Evolutionary conservation across 2,329 filamentous ascomycete genomes (phyloP), one percentile per base, ranked within the genome.

Genomic region (Penicillium brasilianum): DNA sequence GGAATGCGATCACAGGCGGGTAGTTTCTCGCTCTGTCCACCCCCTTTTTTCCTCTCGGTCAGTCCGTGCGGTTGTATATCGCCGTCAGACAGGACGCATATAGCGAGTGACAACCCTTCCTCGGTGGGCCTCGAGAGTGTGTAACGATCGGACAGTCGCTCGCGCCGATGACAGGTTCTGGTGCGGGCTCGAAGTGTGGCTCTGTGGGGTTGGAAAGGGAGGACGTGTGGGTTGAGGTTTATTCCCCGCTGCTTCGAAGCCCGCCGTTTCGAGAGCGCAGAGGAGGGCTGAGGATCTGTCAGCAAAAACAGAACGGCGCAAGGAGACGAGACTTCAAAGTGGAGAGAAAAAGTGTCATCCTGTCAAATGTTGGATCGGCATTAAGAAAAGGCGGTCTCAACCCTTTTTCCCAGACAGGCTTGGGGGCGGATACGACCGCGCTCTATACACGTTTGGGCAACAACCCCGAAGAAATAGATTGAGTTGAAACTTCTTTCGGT

Each of bases 341-440:
- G 55, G 55, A 43, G 58, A 55, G 54, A 55, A 34, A 39, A 64
- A 49, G 59, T 64, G 61, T 60, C 60, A 66, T 57, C 57, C 28
- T n/a, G 51, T 54, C 22, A 13, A 41, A 65, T 52, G 59, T 66
- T 59, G 62, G 64, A 64, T 61, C 59, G 65, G 68, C 65, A 69
- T 49, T 60, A 69, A 67, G 63, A 67, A 59, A 61, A 66, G 64
- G 62, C 64, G 64, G 66, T 65, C 66, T 66, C 64, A 57, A 56
- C 58, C 46, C 57, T 63, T 62, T 53, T 41, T 63, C 58, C 58
- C 60, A 37, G 50, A 55, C 55, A 43, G 59, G 59, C 46, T 58
- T 62, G 59, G 57, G 49, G 51, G 52, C 58, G 54, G 63, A 55
- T 56, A 50, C 49, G 41, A 44, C 60, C 59, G 48, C 46, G 36